Evolutionary conservation across 305 asterid species (phyloP).

Genomic region (Plantago coronopus): DNA sequence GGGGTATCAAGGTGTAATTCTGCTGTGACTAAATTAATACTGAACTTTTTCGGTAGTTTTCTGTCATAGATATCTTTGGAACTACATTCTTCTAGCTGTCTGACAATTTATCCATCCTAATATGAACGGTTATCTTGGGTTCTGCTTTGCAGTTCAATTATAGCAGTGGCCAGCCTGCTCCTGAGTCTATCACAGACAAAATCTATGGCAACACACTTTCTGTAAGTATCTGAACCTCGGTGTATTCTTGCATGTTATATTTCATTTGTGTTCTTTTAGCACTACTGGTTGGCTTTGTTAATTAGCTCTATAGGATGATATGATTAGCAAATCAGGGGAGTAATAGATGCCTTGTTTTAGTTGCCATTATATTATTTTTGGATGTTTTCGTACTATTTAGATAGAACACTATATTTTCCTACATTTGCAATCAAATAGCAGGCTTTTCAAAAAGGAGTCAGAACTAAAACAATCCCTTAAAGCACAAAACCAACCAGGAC

Average conservation of each 20-base stretch:
- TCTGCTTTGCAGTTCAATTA: slow-evolving; percentile 72
- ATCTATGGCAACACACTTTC: slow-evolving; percentile 96
- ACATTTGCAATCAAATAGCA: too few relatives aligned
- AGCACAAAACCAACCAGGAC: too few relatives aligned
- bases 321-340: too few relatives aligned
- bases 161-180: slow-evolving; percentile 99
- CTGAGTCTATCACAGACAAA: slow-evolving; percentile 92
- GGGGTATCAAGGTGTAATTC: slow-evolving; percentile 91
- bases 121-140: slow-evolving; percentile 13
- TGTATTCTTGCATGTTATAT: slow-evolving; percentile 14
- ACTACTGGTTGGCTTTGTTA: too few relatives aligned
- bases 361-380: too few relatives aligned
- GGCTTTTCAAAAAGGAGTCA: too few relatives aligned
- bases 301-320: too few relatives aligned
- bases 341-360: too few relatives aligned
- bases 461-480: too few relatives aligned
- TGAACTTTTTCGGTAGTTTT: background rate
- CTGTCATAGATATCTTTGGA: background rate
- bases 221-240: slow-evolving; percentile 43
- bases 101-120: background rate
- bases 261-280: background rate
- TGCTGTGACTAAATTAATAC: slow-evolving; percentile 13
- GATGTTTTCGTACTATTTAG: too few relatives aligned
- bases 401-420: too few relatives aligned
- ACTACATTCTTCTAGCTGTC: slow-evolving; percentile 1